Percentiles rank a stretch among this genome's conserved stretches.
Conservation (phyloP, 371 early-diverging fungal species). For the Polyrhizophydium stewartii region DNA sequence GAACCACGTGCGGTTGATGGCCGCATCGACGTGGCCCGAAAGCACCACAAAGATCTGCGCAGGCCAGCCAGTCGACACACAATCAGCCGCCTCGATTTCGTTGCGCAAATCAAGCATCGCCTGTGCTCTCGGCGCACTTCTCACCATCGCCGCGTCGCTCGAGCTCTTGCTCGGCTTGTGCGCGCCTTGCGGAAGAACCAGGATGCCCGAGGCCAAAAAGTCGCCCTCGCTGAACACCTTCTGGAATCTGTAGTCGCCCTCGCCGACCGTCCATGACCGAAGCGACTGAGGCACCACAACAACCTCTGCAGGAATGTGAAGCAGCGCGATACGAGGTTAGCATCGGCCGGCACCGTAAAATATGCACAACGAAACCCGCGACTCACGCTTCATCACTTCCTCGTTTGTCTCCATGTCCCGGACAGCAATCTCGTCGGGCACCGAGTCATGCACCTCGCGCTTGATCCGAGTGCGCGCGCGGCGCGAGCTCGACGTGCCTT, state of each 20-base stretch:
- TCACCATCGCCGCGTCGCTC: conserved; percentile 31
- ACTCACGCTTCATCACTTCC: conserved; percentile 9
- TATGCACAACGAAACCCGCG: too few relatives aligned
- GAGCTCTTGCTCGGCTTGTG: conserved; percentile 41
- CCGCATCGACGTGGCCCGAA: conserved; percentile 28
- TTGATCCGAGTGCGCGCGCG: conserved; percentile 2
- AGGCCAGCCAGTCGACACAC: too few relatives aligned
- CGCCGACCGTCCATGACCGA: conserved; percentile 25
- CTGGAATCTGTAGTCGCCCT: conserved; percentile 32
- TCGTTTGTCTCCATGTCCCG: conserved; percentile 18
- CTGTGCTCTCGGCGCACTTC: too few relatives aligned
- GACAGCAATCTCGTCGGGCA: conserved; percentile 17
- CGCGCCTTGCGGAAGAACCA: conserved; percentile 31
- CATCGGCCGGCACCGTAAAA: too few relatives aligned
- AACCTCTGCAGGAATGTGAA: too few relatives aligned
- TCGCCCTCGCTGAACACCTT: conserved; percentile 40
- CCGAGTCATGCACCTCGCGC: conserved; percentile 5
- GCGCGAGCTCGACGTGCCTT: neutral
- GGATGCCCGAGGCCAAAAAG: conserved; percentile 34
- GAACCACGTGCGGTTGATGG: conserved; percentile 31
- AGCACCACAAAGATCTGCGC: conserved; percentile 33
- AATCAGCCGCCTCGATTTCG: too few relatives aligned
- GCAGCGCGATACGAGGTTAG: too few relatives aligned
- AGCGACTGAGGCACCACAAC: conserved; percentile 5
- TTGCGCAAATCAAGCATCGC: too few relatives aligned